Conservation (phyloP, 306 rosid genomes). For the Ziziphus jujuba region DNA sequence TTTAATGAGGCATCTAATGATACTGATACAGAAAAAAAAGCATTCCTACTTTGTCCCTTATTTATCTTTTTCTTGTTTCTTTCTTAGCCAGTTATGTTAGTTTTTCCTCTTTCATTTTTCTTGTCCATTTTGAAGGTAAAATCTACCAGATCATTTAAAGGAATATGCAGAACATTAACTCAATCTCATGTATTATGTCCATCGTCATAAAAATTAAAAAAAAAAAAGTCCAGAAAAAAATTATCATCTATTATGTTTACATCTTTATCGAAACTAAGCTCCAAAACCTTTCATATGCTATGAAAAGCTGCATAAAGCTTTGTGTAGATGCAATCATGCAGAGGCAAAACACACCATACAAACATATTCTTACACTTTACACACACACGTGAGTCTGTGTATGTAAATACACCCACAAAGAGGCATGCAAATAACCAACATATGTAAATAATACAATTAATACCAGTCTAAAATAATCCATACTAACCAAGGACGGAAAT, state of each 20-base stretch:
- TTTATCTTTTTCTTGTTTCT: too few species aligned
- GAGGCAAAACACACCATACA: not conserved
- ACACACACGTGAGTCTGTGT: too few species aligned
- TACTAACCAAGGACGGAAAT: conserved; percentile 80
- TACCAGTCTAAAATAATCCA: conserved; percentile 6
- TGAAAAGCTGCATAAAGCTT: not conserved
- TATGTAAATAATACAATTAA: conserved; percentile 2
- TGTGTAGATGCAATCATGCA: not conserved
- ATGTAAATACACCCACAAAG: not conserved
- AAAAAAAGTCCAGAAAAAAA: too few species aligned
- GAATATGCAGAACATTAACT: not conserved
- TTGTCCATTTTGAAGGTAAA: not conserved
- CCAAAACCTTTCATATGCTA: too few species aligned
- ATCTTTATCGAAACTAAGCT: not conserved
- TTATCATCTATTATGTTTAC: not conserved
- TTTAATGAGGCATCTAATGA: too few species aligned
- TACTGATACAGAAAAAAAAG: too few species aligned
- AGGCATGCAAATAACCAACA: not conserved
- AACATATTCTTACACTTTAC: not conserved
- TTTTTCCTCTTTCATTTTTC: not conserved
- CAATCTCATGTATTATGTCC: not conserved
- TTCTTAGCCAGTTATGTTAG: not conserved
- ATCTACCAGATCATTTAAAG: not conserved
- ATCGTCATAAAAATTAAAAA: too few species aligned
- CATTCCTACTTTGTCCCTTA: too few species aligned